Base-by-base conservation (phyloP, 2,329 filamentous ascomycete species). In the Metarhizium sp. region DNA sequence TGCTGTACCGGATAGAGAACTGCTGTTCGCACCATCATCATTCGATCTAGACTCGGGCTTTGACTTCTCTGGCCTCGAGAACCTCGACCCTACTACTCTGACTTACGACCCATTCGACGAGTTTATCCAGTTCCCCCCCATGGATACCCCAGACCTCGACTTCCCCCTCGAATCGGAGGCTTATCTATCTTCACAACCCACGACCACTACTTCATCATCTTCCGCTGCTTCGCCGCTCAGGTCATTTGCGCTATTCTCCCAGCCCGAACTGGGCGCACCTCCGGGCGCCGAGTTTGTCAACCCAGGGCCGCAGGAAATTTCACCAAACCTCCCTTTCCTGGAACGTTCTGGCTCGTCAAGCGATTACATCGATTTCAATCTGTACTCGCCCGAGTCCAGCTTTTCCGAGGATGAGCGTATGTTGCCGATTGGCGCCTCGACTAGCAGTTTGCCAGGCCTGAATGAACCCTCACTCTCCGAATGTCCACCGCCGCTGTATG, bases 281-380 rank as follows among this genome's bases (percentile, higher is more conserved):
- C 47, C 56, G 51, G 62, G 56, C 36, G 14, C 46, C 1, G 59
- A 58, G 49, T 30, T n/a, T 16, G 40, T 43, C 7, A 14, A 57
- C 53, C 29, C 48, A 29, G 52, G 58, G 50, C 51, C 55, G 47
- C 57, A 42, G 16, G 48, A 46, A 42, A 46, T 6, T 2, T 54
- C 50, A 38, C 54, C 50, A 14, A 53, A 56, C 30, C 50, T 77
- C 18, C 75, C 75, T 8, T 78, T 77, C 62, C 67, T 77, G 56
- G 58, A 58, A 18, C 45, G 53, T 4, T 13, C 45, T 54, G 55
- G 54, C 56, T 59, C 53, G 13, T 32, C 50, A 48, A 63, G 42
- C 58, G 69, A 77, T 66, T 81, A 81, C 61, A 67, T 73, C 60
- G 79, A 81, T 69, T 82, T 82, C 69, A 77, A 75, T 62, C 73